These are phyloP conservation scores for Curvularia sp. DNA, from an alignment of 2,329 filamentous ascomycete genomes.

Conservation along the genomic window DNA sequence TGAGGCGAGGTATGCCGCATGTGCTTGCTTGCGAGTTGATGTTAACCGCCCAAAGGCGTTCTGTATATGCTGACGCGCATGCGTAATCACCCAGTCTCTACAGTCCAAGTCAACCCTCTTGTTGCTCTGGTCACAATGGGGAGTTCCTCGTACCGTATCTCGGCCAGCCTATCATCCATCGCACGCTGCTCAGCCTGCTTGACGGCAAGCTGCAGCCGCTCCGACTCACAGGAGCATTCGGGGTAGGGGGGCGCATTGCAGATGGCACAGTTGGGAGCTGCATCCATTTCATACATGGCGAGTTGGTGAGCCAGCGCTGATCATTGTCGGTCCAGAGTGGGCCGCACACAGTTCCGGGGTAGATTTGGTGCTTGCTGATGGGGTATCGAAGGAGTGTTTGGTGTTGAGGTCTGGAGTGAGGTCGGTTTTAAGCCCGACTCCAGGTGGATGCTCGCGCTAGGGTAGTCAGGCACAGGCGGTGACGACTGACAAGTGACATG, in stretches of 20 bases:
- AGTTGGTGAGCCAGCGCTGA: conserved; percentile 33
- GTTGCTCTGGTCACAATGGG: background rate
- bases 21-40: conserved; percentile 50
- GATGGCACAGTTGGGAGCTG: conserved; percentile 51
- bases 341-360: conserved; percentile 13
- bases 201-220: conserved; percentile 50
- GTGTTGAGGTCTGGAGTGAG: conserved; percentile 22
- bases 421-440: conserved; percentile 31
- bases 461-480: conserved; percentile 44
- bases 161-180: conserved; percentile 45
- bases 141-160: conserved; percentile 41
- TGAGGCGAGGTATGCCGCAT: conserved; percentile 53
- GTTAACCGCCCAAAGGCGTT: conserved; percentile 53
- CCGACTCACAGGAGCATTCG: conserved; percentile 51
- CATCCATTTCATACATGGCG: conserved; percentile 45
- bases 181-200: conserved; percentile 50
- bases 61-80: conserved; percentile 55
- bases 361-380: conserved; percentile 19
- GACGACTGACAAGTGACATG: conserved; percentile 47
- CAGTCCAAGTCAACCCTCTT: conserved; percentile 24
- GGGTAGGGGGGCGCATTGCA: conserved; percentile 50
- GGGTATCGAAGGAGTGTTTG: conserved; percentile 14
- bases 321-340: conserved; percentile 38
- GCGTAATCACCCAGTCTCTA: conserved; percentile 57
- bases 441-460: conserved; percentile 31